Base-by-base conservation (phyloP, 1,284 basidiomycete species). In the Mycena sp. region DNA sequence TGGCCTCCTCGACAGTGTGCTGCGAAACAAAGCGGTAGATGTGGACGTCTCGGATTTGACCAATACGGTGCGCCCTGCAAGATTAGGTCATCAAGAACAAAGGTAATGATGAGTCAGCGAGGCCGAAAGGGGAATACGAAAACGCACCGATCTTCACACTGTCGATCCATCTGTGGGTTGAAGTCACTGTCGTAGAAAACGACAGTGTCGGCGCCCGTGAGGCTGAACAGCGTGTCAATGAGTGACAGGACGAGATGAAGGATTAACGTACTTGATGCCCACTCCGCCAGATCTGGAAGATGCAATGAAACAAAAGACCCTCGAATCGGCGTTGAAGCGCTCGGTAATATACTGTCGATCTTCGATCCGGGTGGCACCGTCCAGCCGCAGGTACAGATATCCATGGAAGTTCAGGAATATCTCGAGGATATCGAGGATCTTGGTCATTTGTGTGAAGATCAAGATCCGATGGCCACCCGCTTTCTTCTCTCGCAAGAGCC, bases 381-480 rank as follows among this genome's bases (percentile, higher is more conserved):
- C 97, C 23, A 99, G 81, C 6, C 96, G 87, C 10, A 98, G 85
- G 76, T 99, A 99, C 6, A 96, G 86, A 74, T 97, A 95, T 0
- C 96, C 97, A 71, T 96, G 95, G 68, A 95, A 90, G 71, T 93
- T 97, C 63, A 99, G 84, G 78, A 97, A 98, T 37, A 91, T 90
- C 74, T 99, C 97, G 52, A 99, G 84, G 59, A 99, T 96, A 76
- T 99, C 96, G 58, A 99, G 83, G 37, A 99, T 92, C 62, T 87
- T 86, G 23, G 96, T 98, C 96, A 99, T 99, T 73, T 99, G 96
- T 0, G 96, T 99, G 76, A 99, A 99, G 70, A 99, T 97, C 50
- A 99, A 83, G 23, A 95, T 86, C 1, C 96, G 91, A 74, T 98
- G 96, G 0, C 95, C 94, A 3, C 88, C 94, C 0, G 87, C 87